Conservation (phyloP, 2,329 filamentous ascomycete species). For the Arthroderma sp. region DNA sequence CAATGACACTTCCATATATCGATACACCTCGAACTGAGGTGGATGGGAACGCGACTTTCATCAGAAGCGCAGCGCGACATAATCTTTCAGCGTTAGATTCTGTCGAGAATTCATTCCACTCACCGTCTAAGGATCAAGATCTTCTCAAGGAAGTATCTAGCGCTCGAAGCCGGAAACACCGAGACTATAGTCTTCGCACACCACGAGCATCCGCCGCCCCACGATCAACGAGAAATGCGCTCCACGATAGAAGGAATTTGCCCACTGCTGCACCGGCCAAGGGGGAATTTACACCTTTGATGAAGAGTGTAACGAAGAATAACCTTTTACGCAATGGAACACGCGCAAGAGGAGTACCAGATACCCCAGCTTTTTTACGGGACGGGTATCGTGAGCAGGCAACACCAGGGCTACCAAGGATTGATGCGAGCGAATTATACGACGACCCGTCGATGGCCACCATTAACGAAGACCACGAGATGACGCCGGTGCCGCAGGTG, state of each 20-base stretch:
- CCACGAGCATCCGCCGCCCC: conserved; percentile 54
- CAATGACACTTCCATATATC: conserved; percentile 56
- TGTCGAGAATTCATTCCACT: conserved; percentile 74
- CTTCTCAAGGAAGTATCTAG: conserved; percentile 63
- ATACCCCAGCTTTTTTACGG: conserved; percentile 57
- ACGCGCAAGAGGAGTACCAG: conserved; percentile 41
- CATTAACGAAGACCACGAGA: conserved; percentile 47
- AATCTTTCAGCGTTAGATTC: conserved; percentile 53
- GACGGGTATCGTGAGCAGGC: conserved; percentile 51
- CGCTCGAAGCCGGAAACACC: conserved; percentile 39
- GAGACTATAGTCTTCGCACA: conserved; percentile 51
- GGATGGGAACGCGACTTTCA: conserved; percentile 68
- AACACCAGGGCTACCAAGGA: conserved; percentile 59
- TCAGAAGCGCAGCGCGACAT: conserved; percentile 41
- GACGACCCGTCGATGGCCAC: conserved; percentile 51
- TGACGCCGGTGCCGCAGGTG: conserved; percentile 62
- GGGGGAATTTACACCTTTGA: conserved; percentile 84
- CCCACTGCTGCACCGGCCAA: conserved; percentile 42
- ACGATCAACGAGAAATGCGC: conserved; percentile 31
- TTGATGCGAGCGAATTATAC: conserved; percentile 58
- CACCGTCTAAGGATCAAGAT: conserved; percentile 63
- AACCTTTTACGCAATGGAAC: conserved; percentile 43
- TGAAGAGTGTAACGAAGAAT: conserved; percentile 66
- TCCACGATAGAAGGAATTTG: conserved; percentile 60
- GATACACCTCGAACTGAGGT: conserved; percentile 75